Percentiles rank a stretch among this genome's conserved stretches.
Evolutionary conservation across 225 moss, liverwort and hornwort genomes (phyloP).

Genomic region (Antitrichia curtipendula): DNA sequence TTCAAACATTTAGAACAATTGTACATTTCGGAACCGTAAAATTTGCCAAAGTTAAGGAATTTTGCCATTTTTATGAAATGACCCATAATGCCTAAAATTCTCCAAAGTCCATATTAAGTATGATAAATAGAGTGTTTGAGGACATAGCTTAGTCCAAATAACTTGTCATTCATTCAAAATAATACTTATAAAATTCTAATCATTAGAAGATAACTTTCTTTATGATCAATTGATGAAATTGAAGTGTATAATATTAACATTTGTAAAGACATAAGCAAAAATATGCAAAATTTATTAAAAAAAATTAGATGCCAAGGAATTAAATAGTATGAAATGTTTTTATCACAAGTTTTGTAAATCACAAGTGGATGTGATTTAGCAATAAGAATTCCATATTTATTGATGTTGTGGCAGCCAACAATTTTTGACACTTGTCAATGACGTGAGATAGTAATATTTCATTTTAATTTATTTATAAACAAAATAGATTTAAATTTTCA

Average conservation of each 20-base stretch:
- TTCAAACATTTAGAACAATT: too few relatives aligned
- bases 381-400: background rate
- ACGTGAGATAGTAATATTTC: too few relatives aligned
- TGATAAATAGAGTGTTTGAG: background rate
- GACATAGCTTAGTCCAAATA: too few relatives aligned
- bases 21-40: too few relatives aligned
- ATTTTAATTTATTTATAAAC: too few relatives aligned
- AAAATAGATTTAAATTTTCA: too few relatives aligned
- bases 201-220: background rate
- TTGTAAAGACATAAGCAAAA: background rate
- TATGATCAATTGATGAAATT: too few relatives aligned
- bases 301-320: background rate
- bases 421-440: background rate
- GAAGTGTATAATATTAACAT: background rate
- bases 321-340: background rate
- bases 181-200: background rate
- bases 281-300: background rate
- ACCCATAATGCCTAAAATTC: background rate
- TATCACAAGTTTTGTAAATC: background rate
- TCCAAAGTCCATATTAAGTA: background rate
- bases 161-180: too few relatives aligned
- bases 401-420: accelerated
- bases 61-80: too few relatives aligned
- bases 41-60: too few relatives aligned
- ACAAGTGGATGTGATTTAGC: background rate